Evolutionary conservation across 345 rosid species (phyloP), one percentile per base, ranked within the genome.

Genomic region (Aquilaria sinensis): DNA sequence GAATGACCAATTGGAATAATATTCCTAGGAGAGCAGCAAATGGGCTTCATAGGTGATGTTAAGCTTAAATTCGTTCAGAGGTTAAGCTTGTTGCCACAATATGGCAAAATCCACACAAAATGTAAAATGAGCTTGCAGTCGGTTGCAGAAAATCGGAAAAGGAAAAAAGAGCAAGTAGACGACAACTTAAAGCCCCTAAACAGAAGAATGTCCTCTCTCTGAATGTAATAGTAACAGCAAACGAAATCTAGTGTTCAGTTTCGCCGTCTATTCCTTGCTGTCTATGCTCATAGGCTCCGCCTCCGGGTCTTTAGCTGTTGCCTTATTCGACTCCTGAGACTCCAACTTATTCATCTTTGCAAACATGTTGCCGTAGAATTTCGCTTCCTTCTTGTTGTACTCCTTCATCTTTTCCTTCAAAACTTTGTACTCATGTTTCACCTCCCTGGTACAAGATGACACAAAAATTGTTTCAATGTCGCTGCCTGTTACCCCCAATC

Each of bases 381-480:
- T 78, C 2, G 99, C 96, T 30, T 95, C 94, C 70, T 89, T 95
- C 77, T 81, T 87, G 53, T 91, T 91, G 58, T 56, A 91, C 43
- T 95, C 99, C 68, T 79, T 91, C 71, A 85, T 67, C 71, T 84
- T 95, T 71, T 83, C 96, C 80, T 85, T 91, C 84, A 95, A 57
- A 45, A 64, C 58, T 57, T 73, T 87, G 74, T 95, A 84, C 70
- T 87, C 99, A 56, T 79, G 57, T 78, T 89, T 95, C 37, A 95
- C 87, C 50, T 95, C 99, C 90, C 99, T 90, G 63, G 37, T 52
- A 51, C 51, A 41, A 16, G 5, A 54, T 16, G 34, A 46, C 2
- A 23, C 23, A 23, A 23, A 23, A n/a, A 11, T 31, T 16, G 43
- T 37, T 37, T 37, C 43, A 37, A 37, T 23, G 4, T 9, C 31